phyloP scores from a whole-genome alignment of 345 rosid genomes.

The Rubroshorea leprosula region DNA sequence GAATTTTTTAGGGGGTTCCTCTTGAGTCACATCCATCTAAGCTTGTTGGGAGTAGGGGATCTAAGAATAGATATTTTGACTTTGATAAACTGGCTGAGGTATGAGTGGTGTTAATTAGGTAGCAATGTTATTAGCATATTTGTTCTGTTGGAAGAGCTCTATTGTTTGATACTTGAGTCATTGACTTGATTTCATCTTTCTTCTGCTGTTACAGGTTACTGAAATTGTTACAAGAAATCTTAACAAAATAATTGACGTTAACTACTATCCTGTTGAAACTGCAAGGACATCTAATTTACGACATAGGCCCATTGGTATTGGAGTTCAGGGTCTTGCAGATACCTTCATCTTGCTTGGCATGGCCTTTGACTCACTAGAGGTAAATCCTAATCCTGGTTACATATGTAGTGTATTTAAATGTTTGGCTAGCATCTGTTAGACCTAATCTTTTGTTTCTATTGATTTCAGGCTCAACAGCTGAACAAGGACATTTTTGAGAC shows the following conservation, averaged over 20 bases:
- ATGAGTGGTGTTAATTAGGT: conserved; percentile 8
- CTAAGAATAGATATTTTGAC: conserved; percentile 73
- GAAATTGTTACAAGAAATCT: conserved; percentile 27
- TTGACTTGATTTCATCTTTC: background rate
- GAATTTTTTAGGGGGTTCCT: conserved; percentile 46
- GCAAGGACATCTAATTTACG: conserved; percentile 73
- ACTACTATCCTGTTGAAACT: conserved; percentile 86
- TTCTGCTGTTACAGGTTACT: conserved; percentile 29
- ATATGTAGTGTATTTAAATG: background rate
- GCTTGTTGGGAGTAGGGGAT: conserved; percentile 77
- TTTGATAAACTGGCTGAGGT: conserved; percentile 93
- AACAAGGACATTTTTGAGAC: conserved; percentile 92
- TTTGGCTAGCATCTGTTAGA: background rate
- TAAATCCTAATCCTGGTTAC: conserved; percentile 16
- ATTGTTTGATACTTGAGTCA: background rate
- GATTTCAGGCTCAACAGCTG: conserved; percentile 70
- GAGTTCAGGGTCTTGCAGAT: conserved; percentile 96
- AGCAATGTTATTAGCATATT: background rate
- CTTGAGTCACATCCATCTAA: conserved; percentile 72
- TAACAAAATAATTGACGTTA: conserved; percentile 88
- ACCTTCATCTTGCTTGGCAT: conserved; percentile 83
- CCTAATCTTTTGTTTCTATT: conserved; percentile 17
- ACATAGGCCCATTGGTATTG: conserved; percentile 93
- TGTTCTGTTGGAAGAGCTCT: background rate
- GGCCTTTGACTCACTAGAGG: conserved; percentile 91